phyloP scores from a whole-genome alignment of 306 rosid species.

The Cucurbita argyrosperma region DNA sequence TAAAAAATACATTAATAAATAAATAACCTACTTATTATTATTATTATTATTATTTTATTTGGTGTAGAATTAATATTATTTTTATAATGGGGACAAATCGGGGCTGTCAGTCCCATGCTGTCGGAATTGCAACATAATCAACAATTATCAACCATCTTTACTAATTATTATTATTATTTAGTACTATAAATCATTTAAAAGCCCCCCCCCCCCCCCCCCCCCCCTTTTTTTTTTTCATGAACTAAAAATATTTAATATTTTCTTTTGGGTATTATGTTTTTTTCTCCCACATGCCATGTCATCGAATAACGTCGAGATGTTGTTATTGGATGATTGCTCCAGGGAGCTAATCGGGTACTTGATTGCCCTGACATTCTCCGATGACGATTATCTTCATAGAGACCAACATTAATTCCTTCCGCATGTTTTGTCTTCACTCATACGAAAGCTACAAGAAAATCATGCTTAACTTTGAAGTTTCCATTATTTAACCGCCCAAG shows the following conservation, averaged over 20 bases:
- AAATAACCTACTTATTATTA: neutral
- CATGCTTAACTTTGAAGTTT: too few species aligned
- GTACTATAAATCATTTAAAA: neutral
- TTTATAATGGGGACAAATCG: neutral
- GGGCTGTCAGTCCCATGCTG: conserved; percentile 1
- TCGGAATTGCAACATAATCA: neutral
- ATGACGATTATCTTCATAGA: too few species aligned
- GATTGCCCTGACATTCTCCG: too few species aligned
- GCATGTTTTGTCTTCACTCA: too few species aligned
- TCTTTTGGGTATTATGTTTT: neutral
- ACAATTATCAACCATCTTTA: neutral
- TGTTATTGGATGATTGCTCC: too few species aligned
- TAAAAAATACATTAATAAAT: neutral
- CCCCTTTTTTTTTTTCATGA: neutral
- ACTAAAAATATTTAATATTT: neutral
- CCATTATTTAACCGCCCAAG: too few species aligned
- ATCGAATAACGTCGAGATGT: too few species aligned
- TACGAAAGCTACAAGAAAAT: too few species aligned
- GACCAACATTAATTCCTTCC: too few species aligned
- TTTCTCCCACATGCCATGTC: too few species aligned
- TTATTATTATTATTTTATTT: neutral
- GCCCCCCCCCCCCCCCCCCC: too few species aligned
- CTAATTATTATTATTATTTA: neutral
- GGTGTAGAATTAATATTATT: neutral
- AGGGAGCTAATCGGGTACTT: too few species aligned